These are phyloP conservation scores for Syncephalastrum racemosum DNA, from an alignment of 371 early-diverging fungal species.

Conservation along the genomic window DNA sequence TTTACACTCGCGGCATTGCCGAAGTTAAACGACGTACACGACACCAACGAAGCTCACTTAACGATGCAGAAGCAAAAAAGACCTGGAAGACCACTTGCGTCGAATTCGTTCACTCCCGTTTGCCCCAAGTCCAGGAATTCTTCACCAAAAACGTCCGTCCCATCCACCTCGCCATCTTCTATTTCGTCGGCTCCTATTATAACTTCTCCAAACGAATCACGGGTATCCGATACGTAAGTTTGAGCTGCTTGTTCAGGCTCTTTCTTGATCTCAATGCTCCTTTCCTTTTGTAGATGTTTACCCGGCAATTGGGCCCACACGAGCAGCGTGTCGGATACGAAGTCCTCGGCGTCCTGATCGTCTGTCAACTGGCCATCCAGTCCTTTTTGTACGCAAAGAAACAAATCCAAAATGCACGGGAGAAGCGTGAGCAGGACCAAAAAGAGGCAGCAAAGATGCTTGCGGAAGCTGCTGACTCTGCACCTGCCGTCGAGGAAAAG, in stretches of 20 bases:
- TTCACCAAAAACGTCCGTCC: constrained; percentile 49
- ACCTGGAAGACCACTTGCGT: background rate
- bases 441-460: constrained; percentile 13
- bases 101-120: constrained; percentile 4
- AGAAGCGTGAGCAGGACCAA: constrained; percentile 12
- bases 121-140: constrained; percentile 35
- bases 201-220: constrained; percentile 74
- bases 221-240: constrained; percentile 74
- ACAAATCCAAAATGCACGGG: constrained; percentile 17
- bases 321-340: constrained; percentile 84
- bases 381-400: constrained; percentile 38
- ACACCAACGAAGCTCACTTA: constrained; percentile 3
- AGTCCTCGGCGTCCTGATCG: constrained; percentile 77
- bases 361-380: constrained; percentile 67
- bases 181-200: constrained; percentile 81
- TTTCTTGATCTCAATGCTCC: background rate
- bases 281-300: constrained; percentile 55
- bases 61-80: constrained; percentile 6
- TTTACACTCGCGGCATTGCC: constrained; percentile 49
- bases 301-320: constrained; percentile 70
- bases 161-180: constrained; percentile 79
- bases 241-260: background rate
- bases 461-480: constrained; percentile 13
- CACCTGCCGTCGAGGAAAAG: constrained; percentile 4
- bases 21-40: constrained; percentile 48